A percentile compares a stretch with the other conserved stretches of the same genome.
Evolutionary conservation across 768 basidiomycete species (phyloP).

Genomic region (Xerocomus potaroensis): DNA sequence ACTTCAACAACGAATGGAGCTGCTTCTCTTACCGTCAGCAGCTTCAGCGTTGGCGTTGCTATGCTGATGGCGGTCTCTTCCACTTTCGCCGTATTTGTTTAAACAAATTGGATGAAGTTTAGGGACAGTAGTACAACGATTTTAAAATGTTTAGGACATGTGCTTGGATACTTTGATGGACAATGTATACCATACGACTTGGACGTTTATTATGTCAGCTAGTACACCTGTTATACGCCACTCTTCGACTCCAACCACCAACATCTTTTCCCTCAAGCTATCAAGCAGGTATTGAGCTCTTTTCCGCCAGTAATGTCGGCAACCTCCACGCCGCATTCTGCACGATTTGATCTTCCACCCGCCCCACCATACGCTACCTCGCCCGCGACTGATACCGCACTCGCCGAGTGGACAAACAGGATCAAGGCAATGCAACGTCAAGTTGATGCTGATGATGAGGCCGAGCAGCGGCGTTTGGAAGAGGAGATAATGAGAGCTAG

Average conservation of each 20-base stretch:
- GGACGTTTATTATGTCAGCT: conserved; percentile 19
- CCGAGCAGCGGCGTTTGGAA: conserved; percentile 64
- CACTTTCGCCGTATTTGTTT: conserved; percentile 34
- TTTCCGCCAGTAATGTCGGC: conserved; percentile 32
- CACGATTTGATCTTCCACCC: conserved; percentile 38
- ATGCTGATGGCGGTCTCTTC: conserved; percentile 33
- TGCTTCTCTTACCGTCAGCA: conserved; percentile 16
- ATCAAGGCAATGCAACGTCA: conserved; percentile 78
- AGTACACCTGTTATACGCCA: neutral
- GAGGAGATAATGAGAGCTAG: conserved; percentile 49
- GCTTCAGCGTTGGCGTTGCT: conserved; percentile 23
- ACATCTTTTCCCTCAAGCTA: neutral
- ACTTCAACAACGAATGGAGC: conserved; percentile 16
- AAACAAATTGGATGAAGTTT: conserved; percentile 4
- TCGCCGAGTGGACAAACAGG: conserved; percentile 79
- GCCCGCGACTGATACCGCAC: conserved; percentile 48
- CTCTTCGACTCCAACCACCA: too few species aligned
- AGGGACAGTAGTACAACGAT: too few species aligned
- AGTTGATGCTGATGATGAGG: conserved; percentile 77
- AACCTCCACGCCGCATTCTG: conserved; percentile 24
- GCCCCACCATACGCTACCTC: conserved; percentile 21
- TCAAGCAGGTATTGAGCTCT: too few species aligned
- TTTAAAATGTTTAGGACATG: too few species aligned
- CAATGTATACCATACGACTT: too few species aligned
- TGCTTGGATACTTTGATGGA: too few species aligned